Percentiles rank a stretch among this genome's conserved stretches.
Evolutionary conservation across 345 rosid genomes (phyloP).

Genomic region (Gossypium australe): DNA sequence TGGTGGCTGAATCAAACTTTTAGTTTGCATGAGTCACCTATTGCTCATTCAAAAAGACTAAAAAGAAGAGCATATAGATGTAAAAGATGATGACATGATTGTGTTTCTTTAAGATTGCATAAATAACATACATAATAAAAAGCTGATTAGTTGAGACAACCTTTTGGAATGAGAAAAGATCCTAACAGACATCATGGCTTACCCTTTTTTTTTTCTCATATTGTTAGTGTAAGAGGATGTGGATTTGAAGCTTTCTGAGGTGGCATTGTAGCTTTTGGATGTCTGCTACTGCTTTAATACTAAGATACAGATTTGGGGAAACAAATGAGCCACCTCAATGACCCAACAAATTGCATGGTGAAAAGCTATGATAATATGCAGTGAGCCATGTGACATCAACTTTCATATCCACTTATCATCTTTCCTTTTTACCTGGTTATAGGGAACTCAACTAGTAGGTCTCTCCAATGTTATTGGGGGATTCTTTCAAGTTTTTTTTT

Average conservation of each 20-base stretch:
- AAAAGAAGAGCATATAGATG: constrained; percentile 11
- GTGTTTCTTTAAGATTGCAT: too few relatives aligned
- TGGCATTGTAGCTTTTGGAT: constrained; percentile 13
- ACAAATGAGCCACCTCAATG: neutral
- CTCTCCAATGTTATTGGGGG: neutral
- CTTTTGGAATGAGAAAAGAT: too few relatives aligned
- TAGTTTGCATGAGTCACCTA: constrained; percentile 29
- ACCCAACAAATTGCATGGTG: neutral
- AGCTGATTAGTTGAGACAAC: too few relatives aligned
- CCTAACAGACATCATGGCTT: neutral
- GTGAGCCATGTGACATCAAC: constrained; percentile 26
- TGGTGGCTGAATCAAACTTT: constrained; percentile 18
- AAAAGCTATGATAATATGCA: constrained; percentile 1
- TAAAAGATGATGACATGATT: neutral
- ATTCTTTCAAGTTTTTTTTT: neutral
- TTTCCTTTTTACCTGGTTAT: too few relatives aligned
- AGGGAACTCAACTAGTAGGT: neutral
- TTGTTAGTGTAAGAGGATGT: constrained; percentile 15
- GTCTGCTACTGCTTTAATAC: constrained; percentile 19
- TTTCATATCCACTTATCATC: neutral
- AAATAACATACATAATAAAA: too few relatives aligned
- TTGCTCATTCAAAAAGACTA: constrained; percentile 17
- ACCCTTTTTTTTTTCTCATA: neutral
- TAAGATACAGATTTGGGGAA: neutral
- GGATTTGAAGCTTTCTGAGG: constrained; percentile 26